Conservation (phyloP, 805 yeast genomes). For the Pichia phayaonensis region DNA sequence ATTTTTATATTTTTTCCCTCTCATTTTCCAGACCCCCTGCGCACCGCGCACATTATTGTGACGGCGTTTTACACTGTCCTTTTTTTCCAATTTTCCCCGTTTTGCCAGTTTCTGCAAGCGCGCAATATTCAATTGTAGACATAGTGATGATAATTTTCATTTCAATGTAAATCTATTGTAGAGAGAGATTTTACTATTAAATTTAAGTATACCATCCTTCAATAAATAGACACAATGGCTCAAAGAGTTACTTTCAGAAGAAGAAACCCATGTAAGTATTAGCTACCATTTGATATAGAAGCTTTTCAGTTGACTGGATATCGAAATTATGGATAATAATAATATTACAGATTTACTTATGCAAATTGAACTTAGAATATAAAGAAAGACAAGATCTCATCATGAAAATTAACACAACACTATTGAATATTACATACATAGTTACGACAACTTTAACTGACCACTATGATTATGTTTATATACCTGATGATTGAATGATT, state of each 20-base stretch:
- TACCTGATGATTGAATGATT: no score
- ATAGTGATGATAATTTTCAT: neutral
- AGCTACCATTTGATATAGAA: no score
- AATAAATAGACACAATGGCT: conserved; percentile 58
- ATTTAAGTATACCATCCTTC: conserved; percentile 3
- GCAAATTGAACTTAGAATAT: no score
- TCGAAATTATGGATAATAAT: neutral
- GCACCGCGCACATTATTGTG: neutral
- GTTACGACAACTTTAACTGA: no score
- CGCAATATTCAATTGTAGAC: neutral
- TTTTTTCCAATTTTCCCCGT: neutral
- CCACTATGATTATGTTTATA: no score
- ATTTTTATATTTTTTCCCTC: no score
- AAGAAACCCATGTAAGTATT: conserved; percentile 95
- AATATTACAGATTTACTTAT: no score
- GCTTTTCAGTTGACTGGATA: neutral
- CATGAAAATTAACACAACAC: no score
- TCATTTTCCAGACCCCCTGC: neutral
- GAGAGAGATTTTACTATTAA: neutral
- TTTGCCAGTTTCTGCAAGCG: neutral
- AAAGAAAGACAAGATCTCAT: neutral
- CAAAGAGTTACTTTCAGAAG: conserved; percentile 99
- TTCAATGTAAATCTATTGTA: neutral
- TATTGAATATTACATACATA: no score
- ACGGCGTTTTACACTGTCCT: neutral